Percentiles rank a stretch among this genome's conserved stretches.
These are phyloP conservation scores for Aspergillus tubingensis DNA, from an alignment of 2,329 filamentous ascomycete genomes.

Conservation along the genomic window DNA sequence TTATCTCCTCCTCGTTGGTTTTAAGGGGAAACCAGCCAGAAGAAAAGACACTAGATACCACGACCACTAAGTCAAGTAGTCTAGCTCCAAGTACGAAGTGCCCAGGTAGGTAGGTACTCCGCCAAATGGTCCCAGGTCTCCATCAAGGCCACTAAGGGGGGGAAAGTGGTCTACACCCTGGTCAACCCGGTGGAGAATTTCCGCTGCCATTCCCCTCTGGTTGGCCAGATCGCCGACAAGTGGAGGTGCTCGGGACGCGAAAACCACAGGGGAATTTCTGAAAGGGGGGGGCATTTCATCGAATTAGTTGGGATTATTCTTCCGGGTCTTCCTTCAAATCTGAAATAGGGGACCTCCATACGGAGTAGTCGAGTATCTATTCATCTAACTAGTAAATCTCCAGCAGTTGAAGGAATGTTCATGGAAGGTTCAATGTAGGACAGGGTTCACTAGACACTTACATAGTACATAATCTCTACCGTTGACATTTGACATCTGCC, in stretches of 20 bases:
- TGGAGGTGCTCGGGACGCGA: conserved; percentile 4
- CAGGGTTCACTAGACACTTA: conserved; percentile 1
- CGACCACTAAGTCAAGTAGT: background rate
- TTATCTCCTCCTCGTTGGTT: background rate
- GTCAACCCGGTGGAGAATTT: conserved; percentile 3
- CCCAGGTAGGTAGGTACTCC: conserved; percentile 8
- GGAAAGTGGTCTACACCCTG: conserved; percentile 1
- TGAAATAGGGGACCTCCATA: background rate
- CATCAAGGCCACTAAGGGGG: background rate
- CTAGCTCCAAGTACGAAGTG: conserved; percentile 2
- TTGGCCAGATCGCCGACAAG: conserved; percentile 1
- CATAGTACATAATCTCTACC: background rate
- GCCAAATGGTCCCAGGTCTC: conserved; percentile 1
- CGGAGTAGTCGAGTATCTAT: background rate
- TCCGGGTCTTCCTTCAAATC: background rate
- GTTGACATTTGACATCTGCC: conserved; percentile 2
- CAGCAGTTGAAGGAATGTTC: background rate
- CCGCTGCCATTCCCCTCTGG: background rate
- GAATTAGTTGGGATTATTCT: conserved; percentile 1
- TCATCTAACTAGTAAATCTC: background rate
- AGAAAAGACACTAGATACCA: background rate
- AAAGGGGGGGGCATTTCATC: background rate
- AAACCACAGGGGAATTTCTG: background rate
- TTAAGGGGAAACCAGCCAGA: background rate
- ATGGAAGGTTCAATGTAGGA: background rate